Percentiles rank a stretch among this genome's conserved stretches.
Evolutionary conservation across 177 flowering plant species (phyloP).

Genomic region (Vitis hybrid): DNA sequence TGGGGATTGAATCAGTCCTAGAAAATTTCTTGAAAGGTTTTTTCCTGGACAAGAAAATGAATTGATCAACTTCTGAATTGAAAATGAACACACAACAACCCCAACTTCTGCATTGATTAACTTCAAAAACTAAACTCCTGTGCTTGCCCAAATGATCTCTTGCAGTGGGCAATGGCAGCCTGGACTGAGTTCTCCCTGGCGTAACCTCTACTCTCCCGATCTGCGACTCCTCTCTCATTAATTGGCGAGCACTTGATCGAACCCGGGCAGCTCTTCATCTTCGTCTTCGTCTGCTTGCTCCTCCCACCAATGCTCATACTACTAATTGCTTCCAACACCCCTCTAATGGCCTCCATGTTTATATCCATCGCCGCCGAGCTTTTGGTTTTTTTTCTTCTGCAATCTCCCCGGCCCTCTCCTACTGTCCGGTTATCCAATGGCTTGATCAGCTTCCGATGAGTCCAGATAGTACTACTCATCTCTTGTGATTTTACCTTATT

Average conservation of each 20-base stretch:
- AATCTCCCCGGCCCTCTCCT: too few species aligned
- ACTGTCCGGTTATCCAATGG: too few species aligned
- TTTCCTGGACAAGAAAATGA: too few species aligned
- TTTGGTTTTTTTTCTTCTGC: neutral
- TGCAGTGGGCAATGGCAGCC: slow-evolving; percentile 38
- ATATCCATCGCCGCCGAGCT: slow-evolving; percentile 1
- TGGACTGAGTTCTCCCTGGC: slow-evolving; percentile 26
- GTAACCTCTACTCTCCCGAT: neutral
- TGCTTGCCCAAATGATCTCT: slow-evolving; percentile 14
- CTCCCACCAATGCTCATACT: neutral
- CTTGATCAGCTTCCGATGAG: too few species aligned
- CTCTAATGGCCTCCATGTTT: slow-evolving; percentile 14
- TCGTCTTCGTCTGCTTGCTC: neutral
- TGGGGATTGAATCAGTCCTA: too few species aligned
- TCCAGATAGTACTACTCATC: too few species aligned
- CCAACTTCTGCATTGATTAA: neutral
- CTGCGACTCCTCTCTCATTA: neutral
- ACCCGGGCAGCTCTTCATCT: slow-evolving; percentile 11
- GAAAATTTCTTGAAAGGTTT: too few species aligned
- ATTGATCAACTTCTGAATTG: too few species aligned
- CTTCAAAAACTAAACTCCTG: neutral
- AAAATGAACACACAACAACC: too few species aligned
- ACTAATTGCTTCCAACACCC: slow-evolving; percentile 17
- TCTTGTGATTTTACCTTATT: neutral
- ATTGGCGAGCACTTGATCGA: slow-evolving; percentile 21